Evolutionary conservation across 1,139 yeast species (phyloP).

Genomic region (Zhuliangozyma parablackwelliae): DNA sequence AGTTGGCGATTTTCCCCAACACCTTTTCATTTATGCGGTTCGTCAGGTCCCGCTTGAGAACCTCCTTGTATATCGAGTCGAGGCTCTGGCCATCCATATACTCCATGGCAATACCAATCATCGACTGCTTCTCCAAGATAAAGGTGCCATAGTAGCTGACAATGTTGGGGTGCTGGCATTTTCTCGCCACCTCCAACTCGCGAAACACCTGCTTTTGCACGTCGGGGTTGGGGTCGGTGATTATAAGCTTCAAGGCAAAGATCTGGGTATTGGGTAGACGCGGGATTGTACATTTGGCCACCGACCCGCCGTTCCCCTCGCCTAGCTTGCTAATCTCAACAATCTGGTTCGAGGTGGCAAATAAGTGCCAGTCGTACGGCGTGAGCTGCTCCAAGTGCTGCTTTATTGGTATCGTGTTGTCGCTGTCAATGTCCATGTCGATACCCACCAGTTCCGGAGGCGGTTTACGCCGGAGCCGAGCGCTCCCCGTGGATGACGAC

Average conservation of each 20-base stretch:
- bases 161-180: conserved; percentile 77
- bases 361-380: conserved; percentile 72
- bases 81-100: conserved; percentile 91
- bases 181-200: conserved; percentile 81
- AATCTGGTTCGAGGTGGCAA: conserved; percentile 45
- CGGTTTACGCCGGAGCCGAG: conserved; percentile 31
- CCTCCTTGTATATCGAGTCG: conserved; percentile 79
- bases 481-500: conserved; percentile 5
- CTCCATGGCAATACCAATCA: conserved; percentile 91
- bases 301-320: conserved; percentile 94
- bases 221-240: conserved; percentile 74
- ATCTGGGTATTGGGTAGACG: conserved; percentile 38
- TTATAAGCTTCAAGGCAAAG: conserved; percentile 83
- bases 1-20: conserved; percentile 81
- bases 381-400: conserved; percentile 52
- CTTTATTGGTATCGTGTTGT: conserved; percentile 6
- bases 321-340: conserved; percentile 60
- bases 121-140: conserved; percentile 64
- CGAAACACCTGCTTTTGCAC: conserved; percentile 81
- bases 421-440: conserved; percentile 1
- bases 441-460: conserved; percentile 22
- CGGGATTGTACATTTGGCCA: conserved; percentile 54
- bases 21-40: conserved; percentile 92
- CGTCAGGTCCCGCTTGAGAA: conserved; percentile 54
- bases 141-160: conserved; percentile 93